A percentile compares a stretch with the other conserved stretches of the same genome.
Evolutionary conservation across 768 basidiomycete species (phyloP).

Genomic region (Epithele typhae): DNA sequence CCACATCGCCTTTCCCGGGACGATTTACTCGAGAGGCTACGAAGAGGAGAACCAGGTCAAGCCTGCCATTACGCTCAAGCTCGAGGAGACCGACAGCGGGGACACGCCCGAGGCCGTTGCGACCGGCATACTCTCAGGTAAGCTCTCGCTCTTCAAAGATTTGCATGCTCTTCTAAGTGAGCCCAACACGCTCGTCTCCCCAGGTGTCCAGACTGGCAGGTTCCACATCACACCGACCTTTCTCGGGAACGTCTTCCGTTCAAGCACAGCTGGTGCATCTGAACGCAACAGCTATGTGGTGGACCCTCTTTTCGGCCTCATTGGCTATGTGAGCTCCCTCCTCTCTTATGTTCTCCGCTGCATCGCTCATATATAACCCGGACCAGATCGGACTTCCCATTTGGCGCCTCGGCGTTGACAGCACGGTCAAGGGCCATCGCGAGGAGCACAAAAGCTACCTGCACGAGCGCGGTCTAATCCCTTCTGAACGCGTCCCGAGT

Average conservation of each 20-base stretch:
- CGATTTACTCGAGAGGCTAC: constrained; percentile 75
- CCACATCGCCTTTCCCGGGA: constrained; percentile 79
- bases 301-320: constrained; percentile 43
- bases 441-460: constrained; percentile 34
- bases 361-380: background rate
- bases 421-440: constrained; percentile 28
- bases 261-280: constrained; percentile 60
- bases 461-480: no score
- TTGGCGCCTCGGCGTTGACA: constrained; percentile 38
- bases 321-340: constrained; percentile 27
- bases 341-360: background rate
- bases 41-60: constrained; percentile 75
- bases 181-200: constrained; percentile 3
- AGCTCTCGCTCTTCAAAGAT: no score
- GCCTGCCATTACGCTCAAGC: constrained; percentile 66
- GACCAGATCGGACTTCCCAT: constrained; percentile 35
- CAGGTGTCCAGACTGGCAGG: constrained; percentile 65
- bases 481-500: no score
- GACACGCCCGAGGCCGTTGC: constrained; percentile 64
- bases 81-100: constrained; percentile 71
- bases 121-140: constrained; percentile 53
- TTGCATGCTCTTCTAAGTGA: no score
- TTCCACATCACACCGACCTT: constrained; percentile 76
- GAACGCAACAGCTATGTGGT: constrained; percentile 57
- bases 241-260: constrained; percentile 61